Conservation (phyloP, 2,329 filamentous ascomycete genomes). For the Chrysosporium keratinophilum region DNA sequence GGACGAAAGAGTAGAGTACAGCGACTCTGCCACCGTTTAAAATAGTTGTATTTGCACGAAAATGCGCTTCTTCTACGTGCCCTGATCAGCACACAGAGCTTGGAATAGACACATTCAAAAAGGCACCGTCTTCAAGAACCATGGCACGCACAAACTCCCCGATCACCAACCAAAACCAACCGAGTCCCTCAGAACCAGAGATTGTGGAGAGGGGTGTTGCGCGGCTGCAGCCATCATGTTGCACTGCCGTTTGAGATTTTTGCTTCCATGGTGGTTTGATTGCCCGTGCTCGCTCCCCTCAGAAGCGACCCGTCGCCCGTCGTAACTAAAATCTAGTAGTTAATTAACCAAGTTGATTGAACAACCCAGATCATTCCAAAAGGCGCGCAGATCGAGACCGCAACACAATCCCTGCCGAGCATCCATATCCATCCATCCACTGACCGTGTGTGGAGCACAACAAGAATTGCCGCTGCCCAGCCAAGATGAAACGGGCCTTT, state of each 20-base stretch:
- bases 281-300: not conserved
- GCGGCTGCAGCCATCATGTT: not conserved
- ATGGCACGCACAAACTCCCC: not conserved
- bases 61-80: slow-evolving; percentile 2
- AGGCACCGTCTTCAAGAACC: not conserved
- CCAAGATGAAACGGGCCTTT: slow-evolving; percentile 2
- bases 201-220: not conserved
- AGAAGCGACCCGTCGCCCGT: not conserved
- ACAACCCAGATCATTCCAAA: too few relatives aligned
- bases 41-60: not conserved
- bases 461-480: not conserved
- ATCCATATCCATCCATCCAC: slow-evolving; percentile 1
- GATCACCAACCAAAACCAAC: not conserved
- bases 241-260: slow-evolving; percentile 12
- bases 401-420: too few relatives aligned
- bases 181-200: not conserved
- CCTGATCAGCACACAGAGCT: not conserved
- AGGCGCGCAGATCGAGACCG: not conserved
- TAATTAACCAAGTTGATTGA: too few relatives aligned
- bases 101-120: too few relatives aligned
- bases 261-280: slow-evolving; percentile 2
- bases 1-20: not conserved
- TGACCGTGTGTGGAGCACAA: slow-evolving; percentile 4
- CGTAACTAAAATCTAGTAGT: too few relatives aligned
- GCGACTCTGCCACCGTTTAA: not conserved